These are phyloP conservation scores for Chaetomidium leptoderma DNA, from an alignment of 495 filamentous ascomycete species.

Conservation along the genomic window DNA sequence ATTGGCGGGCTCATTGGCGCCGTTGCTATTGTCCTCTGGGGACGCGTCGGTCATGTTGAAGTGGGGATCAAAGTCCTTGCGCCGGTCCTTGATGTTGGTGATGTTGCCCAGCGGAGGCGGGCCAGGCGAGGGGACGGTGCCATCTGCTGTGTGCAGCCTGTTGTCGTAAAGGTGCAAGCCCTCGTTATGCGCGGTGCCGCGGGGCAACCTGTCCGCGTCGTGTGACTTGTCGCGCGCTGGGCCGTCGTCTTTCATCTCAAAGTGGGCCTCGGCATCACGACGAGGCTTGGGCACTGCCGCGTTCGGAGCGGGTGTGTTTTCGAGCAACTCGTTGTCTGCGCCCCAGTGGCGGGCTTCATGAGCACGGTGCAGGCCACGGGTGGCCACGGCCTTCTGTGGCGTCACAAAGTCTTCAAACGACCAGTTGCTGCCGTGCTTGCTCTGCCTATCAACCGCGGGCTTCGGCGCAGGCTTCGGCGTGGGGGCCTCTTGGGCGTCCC, in stretches of 20 bases:
- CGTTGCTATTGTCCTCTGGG: slow-evolving; percentile 32
- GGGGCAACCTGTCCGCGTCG: slow-evolving; percentile 42
- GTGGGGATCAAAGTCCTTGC: slow-evolving; percentile 69
- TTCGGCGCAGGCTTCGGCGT: slow-evolving; percentile 36
- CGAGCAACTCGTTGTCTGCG: slow-evolving; percentile 60
- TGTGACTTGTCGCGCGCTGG: slow-evolving; percentile 44
- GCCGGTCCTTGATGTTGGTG: slow-evolving; percentile 61
- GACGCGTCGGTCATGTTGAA: slow-evolving; percentile 64
- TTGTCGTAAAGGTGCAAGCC: slow-evolving; percentile 74
- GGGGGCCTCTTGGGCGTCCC: slow-evolving; percentile 38
- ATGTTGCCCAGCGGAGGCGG: slow-evolving; percentile 51
- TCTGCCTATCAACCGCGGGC: slow-evolving; percentile 34
- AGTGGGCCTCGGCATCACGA: slow-evolving; percentile 74
- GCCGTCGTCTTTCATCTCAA: slow-evolving; percentile 42
- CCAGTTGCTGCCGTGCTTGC: slow-evolving; percentile 69
- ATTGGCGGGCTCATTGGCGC: slow-evolving; percentile 20
- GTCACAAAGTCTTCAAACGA: slow-evolving; percentile 81
- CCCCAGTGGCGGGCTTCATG: slow-evolving; percentile 65
- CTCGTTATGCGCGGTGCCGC: slow-evolving; percentile 54
- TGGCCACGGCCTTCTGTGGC: slow-evolving; percentile 60
- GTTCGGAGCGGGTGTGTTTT: slow-evolving; percentile 53
- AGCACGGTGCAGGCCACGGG: slow-evolving; percentile 41
- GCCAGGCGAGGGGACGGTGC: slow-evolving; percentile 29
- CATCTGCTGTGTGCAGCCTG: slow-evolving; percentile 60
- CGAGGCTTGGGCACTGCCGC: slow-evolving; percentile 61